These are phyloP conservation scores for Fusarium chlamydosporum DNA, from an alignment of 2,329 filamentous ascomycete species.

Conservation along the genomic window DNA sequence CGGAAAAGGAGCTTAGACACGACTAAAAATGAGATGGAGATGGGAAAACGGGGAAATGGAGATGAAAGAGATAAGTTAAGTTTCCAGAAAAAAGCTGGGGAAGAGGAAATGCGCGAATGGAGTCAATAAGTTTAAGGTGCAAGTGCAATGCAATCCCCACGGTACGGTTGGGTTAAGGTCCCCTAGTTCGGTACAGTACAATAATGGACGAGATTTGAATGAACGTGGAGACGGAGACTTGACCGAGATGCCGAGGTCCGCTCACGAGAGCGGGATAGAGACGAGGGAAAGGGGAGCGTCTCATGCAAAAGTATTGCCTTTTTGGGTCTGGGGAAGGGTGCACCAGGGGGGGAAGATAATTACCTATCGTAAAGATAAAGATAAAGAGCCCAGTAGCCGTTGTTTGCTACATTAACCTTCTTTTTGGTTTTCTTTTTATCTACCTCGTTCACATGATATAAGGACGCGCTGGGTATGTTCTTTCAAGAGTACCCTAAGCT, in stretches of 20 bases:
- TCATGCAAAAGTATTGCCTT: constrained; percentile 29
- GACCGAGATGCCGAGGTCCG: constrained; percentile 54
- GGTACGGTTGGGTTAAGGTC: constrained; percentile 4
- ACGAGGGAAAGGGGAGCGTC: constrained; percentile 8
- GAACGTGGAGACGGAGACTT: constrained; percentile 48
- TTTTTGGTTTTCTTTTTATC: neutral
- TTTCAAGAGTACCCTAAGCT: constrained; percentile 3
- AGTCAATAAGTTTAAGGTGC: constrained; percentile 32
- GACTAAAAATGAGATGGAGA: constrained; percentile 17
- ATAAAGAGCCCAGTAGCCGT: neutral
- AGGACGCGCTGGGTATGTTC: neutral
- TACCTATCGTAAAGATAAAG: constrained; percentile 10
- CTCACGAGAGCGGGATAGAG: constrained; percentile 36
- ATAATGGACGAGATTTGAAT: constrained; percentile 17
- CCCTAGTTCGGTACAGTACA: constrained; percentile 12
- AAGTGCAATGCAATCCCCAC: constrained; percentile 14
- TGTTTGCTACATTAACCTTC: neutral
- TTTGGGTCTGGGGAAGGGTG: constrained; percentile 23
- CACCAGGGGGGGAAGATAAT: neutral
- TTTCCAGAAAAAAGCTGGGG: constrained; percentile 38
- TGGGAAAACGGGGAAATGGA: constrained; percentile 8
- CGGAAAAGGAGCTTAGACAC: neutral
- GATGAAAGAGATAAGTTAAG: constrained; percentile 28
- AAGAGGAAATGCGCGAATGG: constrained; percentile 37
- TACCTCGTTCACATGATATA: neutral